Conservation (phyloP, 192 early-diverging fungal genomes). For the Mortierella antarctica region DNA sequence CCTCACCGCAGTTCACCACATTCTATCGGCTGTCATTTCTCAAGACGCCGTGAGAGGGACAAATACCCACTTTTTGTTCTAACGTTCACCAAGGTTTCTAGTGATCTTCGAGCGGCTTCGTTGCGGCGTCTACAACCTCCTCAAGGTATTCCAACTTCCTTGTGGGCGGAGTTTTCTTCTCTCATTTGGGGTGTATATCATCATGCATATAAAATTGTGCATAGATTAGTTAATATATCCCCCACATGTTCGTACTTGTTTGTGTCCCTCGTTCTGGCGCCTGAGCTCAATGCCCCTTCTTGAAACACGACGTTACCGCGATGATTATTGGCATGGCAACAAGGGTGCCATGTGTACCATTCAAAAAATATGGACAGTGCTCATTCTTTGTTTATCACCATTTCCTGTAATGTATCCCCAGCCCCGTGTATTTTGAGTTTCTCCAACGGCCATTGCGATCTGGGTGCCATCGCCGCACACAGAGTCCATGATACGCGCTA, state of each 20-base stretch:
- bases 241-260: not conserved
- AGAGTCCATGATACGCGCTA: conserved; percentile 15
- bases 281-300: conserved; percentile 17
- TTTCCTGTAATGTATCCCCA: conserved; percentile 15
- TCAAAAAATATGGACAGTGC: conserved; percentile 17
- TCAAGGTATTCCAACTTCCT: conserved; percentile 5
- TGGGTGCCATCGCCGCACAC: conserved; percentile 11
- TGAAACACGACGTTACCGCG: conserved; percentile 13
- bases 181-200: conserved; percentile 22
- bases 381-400: conserved; percentile 11
- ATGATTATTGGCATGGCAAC: conserved; percentile 9
- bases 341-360: conserved; percentile 15
- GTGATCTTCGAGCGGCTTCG: conserved; percentile 5
- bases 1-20: no score
- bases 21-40: no score
- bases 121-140: conserved; percentile 6
- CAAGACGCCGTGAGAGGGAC: no score
- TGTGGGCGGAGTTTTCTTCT: conserved; percentile 17
- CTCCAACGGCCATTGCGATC: conserved; percentile 19
- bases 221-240: conserved; percentile 22
- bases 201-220: conserved; percentile 23
- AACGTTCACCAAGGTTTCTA: conserved; percentile 14
- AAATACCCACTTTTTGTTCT: not conserved
- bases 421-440: conserved; percentile 14
- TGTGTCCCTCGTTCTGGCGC: conserved; percentile 18